Evolutionary conservation across 306 rosid species (phyloP), one percentile per base, ranked within the genome.

Genomic region (Lablab purpureus): DNA sequence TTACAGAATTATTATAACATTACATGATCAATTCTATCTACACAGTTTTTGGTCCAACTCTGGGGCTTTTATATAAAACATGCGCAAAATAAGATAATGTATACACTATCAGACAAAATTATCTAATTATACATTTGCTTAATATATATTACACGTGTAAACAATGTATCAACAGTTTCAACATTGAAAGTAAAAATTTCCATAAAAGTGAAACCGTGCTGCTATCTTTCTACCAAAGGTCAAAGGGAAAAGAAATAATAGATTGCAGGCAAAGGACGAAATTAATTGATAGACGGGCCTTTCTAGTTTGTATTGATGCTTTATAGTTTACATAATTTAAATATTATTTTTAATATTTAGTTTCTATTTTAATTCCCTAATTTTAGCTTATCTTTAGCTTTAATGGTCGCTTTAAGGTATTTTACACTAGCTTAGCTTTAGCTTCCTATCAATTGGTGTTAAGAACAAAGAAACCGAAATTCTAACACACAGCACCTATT

Each of bases 261-360:
- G 40, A 79, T 56, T 69, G 43, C 50, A 65, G 49, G 58, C 22
- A 60, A 56, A 66, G 71, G 67, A 73, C 14, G 10, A 37, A 73
- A n/a, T 34, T 10, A 22, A 77, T 8, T 41, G 22, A 32, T 5
- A 32, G 37, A 32, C 7, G 7, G 6, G 37, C 37, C 37, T 32
- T 5, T 32, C 37, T 32, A 5, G 6, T n/a, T n/a, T n/a, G n/a
- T n/a, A 32, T 32, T 4, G 7, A 32, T 32, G 37, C 6, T 32
- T 32, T 32, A 4, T 32, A 32, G 37, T 32, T 5, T 32, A 32
- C 1, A 32, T 32, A 7, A 32, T 32, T 32, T 32, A 32, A 0
- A 5, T 32, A 32, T 32, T 32, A 32, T 32, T 32, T 32, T 32
- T 32, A 32, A 32, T 5, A 32, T 32, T 32, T 32, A 5, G 1